phyloP scores from a whole-genome alignment of 768 basidiomycete genomes.

The Termitomyces sp. region DNA sequence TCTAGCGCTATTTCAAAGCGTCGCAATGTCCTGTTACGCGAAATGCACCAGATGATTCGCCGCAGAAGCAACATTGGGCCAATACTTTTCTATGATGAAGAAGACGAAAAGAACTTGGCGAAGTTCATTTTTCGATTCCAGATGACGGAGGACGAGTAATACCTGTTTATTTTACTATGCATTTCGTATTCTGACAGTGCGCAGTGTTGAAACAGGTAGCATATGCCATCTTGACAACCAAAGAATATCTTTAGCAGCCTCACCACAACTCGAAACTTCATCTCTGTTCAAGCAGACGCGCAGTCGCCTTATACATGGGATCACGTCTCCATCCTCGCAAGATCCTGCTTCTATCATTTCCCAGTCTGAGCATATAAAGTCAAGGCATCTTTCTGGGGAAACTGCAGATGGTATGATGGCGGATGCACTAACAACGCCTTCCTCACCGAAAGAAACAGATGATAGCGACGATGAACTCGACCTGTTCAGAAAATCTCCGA shows the following conservation, averaged over 20 bases:
- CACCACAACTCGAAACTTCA: not conserved
- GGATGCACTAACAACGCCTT: not conserved
- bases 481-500: conserved; percentile 26
- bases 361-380: not conserved
- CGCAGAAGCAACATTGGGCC: conserved; percentile 42
- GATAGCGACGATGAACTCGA: conserved; percentile 37
- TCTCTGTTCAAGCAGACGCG: not conserved
- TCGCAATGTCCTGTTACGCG: conserved; percentile 64
- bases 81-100: conserved; percentile 31
- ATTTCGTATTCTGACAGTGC: conserved; percentile 8
- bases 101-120: conserved; percentile 38
- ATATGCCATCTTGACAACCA: conserved; percentile 30
- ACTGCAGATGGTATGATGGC: not conserved
- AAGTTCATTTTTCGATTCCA: conserved; percentile 55
- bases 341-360: not conserved
- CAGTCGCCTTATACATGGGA: not conserved
- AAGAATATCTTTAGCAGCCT: conserved; percentile 16
- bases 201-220: conserved; percentile 36
- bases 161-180: conserved; percentile 2
- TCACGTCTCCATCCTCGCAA: not conserved
- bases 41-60: conserved; percentile 66
- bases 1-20: conserved; percentile 55
- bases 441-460: conserved; percentile 16
- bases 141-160: conserved; percentile 43
- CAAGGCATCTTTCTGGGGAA: not conserved